Evolutionary conservation across 345 rosid genomes (phyloP).

Genomic region (Eucalyptus victrix): DNA sequence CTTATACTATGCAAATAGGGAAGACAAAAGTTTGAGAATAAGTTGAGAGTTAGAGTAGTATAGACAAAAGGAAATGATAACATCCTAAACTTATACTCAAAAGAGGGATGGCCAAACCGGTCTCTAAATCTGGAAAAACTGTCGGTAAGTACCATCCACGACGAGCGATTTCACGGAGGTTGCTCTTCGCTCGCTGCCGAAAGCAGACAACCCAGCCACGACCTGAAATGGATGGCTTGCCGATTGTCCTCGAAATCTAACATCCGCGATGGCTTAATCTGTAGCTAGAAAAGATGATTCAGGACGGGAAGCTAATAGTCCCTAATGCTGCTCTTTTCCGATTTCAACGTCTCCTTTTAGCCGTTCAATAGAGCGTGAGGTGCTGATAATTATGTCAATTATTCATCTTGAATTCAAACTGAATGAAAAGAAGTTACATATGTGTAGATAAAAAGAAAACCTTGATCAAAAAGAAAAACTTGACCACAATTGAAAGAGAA

Average conservation of each 20-base stretch:
- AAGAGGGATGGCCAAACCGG: background rate
- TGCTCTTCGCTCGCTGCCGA: rapidly evolving
- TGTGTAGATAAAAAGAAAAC: background rate
- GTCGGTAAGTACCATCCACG: background rate
- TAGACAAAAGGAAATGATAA: background rate
- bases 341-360: background rate
- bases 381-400: background rate
- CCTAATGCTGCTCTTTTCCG: background rate
- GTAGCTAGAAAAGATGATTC: background rate
- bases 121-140: background rate
- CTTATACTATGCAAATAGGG: rapidly evolving
- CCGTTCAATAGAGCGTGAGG: background rate
- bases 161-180: rapidly evolving
- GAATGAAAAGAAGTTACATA: background rate
- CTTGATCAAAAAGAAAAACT: background rate
- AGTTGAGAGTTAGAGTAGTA: too few species aligned
- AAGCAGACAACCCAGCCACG: background rate
- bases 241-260: background rate
- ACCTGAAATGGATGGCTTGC: background rate
- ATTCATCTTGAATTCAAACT: background rate
- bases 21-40: too few species aligned
- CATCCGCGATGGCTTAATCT: background rate
- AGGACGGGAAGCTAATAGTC: background rate
- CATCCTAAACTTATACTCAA: background rate
- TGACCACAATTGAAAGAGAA: background rate